Conservation (phyloP, 1,284 basidiomycete genomes). For the Jaminaea rosea region DNA sequence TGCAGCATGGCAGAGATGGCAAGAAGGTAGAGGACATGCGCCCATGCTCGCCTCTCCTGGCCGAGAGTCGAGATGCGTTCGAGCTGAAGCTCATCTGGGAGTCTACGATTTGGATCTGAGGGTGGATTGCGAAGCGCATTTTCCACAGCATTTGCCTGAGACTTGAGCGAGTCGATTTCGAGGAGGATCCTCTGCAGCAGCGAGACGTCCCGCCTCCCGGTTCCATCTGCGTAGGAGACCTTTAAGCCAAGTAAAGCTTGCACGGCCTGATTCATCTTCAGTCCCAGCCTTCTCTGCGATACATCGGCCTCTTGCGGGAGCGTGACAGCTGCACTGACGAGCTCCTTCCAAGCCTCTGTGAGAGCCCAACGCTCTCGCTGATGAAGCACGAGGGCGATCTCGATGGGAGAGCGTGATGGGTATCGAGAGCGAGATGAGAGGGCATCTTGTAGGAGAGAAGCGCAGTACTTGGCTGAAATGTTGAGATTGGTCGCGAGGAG, state of each 20-base stretch:
- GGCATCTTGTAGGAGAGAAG: conserved; percentile 42
- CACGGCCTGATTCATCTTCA: conserved; percentile 34
- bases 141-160: background rate
- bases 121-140: background rate
- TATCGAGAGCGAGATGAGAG: conserved; percentile 32
- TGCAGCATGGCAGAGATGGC: conserved; percentile 32
- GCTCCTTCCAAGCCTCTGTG: conserved; percentile 36
- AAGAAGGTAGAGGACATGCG: conserved; percentile 38
- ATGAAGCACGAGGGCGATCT: conserved; percentile 39
- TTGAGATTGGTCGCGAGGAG: conserved; percentile 30
- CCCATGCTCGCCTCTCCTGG: conserved; percentile 36
- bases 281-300: conserved; percentile 24
- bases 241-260: conserved; percentile 29
- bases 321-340: conserved; percentile 34
- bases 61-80: conserved; percentile 33
- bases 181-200: conserved; percentile 23
- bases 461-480: conserved; percentile 42
- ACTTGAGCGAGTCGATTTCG: conserved; percentile 22
- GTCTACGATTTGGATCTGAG: background rate
- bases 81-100: conserved; percentile 40
- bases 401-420: conserved; percentile 28
- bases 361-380: conserved; percentile 40
- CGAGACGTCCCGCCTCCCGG: conserved; percentile 10
- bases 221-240: too few relatives aligned
- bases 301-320: conserved; percentile 28